phyloP scores from a whole-genome alignment of 176 grass and related monocot genomes.

The Aegilops tauschii region DNA sequence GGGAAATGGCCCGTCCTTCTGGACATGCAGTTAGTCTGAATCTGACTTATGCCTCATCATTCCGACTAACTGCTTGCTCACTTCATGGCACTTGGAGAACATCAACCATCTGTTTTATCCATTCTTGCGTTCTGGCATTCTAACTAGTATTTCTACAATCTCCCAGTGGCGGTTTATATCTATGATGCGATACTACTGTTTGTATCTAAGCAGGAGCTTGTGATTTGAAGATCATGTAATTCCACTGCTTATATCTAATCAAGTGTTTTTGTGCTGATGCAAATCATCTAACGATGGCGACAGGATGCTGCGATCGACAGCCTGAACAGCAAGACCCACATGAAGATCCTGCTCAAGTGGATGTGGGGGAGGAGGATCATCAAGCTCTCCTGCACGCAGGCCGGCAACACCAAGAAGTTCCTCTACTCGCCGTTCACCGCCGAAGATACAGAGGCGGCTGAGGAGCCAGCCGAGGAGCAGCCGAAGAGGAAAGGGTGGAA shows the following conservation, averaged over 20 bases:
- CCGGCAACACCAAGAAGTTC: neutral
- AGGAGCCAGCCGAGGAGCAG: neutral
- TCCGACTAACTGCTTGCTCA: neutral
- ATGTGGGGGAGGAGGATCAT: conserved; percentile 6
- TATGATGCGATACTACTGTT: neutral
- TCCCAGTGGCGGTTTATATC: too few species aligned
- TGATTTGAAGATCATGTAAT: neutral
- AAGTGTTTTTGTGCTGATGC: neutral
- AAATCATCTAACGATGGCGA: neutral
- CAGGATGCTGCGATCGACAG: neutral
- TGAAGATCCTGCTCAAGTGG: conserved; percentile 10
- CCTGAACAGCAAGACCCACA: conserved; percentile 18
- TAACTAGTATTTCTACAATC: too few species aligned
- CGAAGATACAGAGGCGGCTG: neutral
- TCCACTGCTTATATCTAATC: neutral
- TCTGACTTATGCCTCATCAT: neutral
- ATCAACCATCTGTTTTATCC: too few species aligned
- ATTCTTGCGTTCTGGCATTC: too few species aligned
- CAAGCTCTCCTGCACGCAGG: neutral
- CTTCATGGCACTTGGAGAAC: neutral
- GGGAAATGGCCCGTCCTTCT: neutral
- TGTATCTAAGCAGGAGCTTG: neutral
- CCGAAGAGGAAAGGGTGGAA: neutral
- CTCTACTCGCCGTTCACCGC: conserved; percentile 5
- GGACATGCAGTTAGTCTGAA: neutral